Percentiles rank a stretch among this genome's conserved stretches.
Evolutionary conservation across 1,284 basidiomycete species (phyloP).

Genomic region (Heterobasidion occidentale): DNA sequence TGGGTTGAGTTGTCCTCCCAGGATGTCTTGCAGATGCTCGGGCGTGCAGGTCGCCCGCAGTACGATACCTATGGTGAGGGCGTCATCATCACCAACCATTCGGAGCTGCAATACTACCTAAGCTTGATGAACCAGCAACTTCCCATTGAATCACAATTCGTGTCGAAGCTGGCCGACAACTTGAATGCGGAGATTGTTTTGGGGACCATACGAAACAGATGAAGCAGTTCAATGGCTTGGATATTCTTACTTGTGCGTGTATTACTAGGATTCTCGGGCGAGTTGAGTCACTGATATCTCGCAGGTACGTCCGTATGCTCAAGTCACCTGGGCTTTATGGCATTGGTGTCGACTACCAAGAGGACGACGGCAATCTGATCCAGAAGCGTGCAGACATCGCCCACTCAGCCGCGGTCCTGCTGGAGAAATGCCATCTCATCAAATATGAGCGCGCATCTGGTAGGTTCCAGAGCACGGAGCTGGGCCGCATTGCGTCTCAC

Average conservation of each 20-base stretch:
- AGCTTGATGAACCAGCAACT: slow-evolving; percentile 92
- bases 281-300: slow-evolving; percentile 3
- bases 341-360: slow-evolving; percentile 86
- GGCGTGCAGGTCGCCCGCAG: slow-evolving; percentile 95
- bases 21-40: slow-evolving; percentile 98
- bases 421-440: slow-evolving; percentile 92
- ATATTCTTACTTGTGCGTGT: slow-evolving; percentile 83
- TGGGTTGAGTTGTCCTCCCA: slow-evolving; percentile 97
- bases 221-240: slow-evolving; percentile 98
- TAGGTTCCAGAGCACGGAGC: slow-evolving; percentile 84
- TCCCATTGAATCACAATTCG: slow-evolving; percentile 96
- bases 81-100: slow-evolving; percentile 97
- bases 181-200: slow-evolving; percentile 97
- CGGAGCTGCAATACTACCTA: slow-evolving; percentile 95
- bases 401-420: slow-evolving; percentile 88
- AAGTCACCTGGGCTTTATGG: slow-evolving; percentile 86
- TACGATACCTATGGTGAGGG: slow-evolving; percentile 98
- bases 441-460: slow-evolving; percentile 92
- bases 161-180: slow-evolving; percentile 90
- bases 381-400: slow-evolving; percentile 95
- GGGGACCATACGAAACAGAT: slow-evolving; percentile 92
- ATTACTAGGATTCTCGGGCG: slow-evolving; percentile 1
- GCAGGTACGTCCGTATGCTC: slow-evolving; percentile 93
- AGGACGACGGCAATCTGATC: slow-evolving; percentile 77
- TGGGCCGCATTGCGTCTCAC: slow-evolving; percentile 93